Conservation (phyloP, 148 eudicot species). For the Cornus kousa region DNA sequence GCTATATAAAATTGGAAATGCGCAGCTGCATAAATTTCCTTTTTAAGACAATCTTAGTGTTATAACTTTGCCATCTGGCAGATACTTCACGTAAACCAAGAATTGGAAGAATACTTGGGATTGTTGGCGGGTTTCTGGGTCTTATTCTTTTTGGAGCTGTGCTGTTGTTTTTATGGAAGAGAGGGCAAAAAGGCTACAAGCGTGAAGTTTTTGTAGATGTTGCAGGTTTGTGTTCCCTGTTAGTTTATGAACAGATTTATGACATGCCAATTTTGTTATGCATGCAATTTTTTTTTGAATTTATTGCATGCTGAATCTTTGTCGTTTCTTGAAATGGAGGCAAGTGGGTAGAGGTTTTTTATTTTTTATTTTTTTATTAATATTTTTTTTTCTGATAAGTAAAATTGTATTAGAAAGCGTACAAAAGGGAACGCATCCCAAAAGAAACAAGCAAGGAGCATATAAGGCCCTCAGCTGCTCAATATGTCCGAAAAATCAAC, state of each 20-base stretch:
- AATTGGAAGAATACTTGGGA: conserved; percentile 56
- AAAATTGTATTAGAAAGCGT: too few species aligned
- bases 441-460: too few species aligned
- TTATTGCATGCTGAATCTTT: not conserved
- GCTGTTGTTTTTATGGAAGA: conserved; percentile 52
- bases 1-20: not conserved
- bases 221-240: conserved; percentile 52
- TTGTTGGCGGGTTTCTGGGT: conserved; percentile 53
- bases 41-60: conserved; percentile 3
- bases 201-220: conserved; percentile 92
- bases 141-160: conserved; percentile 57
- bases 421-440: too few species aligned
- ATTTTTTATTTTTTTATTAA: too few species aligned
- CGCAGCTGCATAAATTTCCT: not conserved
- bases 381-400: too few species aligned
- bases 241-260: conserved; percentile 7
- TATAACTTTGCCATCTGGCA: conserved; percentile 27
- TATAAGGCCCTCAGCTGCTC: too few species aligned
- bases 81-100: conserved; percentile 61
- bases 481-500: too few species aligned
- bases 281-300: not conserved
- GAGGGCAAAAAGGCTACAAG: conserved; percentile 48
- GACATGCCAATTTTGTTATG: not conserved
- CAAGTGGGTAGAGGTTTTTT: too few species aligned
- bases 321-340: not conserved